Evolutionary conservation across 345 rosid species (phyloP), one percentile per base, ranked within the genome.

Genomic region (Toxicodendron radicans): DNA sequence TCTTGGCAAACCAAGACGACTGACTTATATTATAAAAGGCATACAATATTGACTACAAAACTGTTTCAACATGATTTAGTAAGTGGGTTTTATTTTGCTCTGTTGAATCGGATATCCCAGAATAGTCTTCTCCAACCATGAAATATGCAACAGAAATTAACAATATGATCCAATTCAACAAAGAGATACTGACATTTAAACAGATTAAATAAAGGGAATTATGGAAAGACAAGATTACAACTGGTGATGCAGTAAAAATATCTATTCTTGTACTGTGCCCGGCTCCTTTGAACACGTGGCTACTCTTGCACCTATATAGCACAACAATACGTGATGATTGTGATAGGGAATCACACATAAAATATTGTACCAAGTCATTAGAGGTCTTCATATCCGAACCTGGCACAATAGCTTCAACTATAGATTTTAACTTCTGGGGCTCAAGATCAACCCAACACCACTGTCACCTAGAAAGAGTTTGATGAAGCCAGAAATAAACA

Each of bases 361-460:
- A 38, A 0, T 10, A 10, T 16, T 33, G 16, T 14, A 9, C 3
- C 20, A 32, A 12, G 17, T 58, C 63, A 59, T 7, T 0, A 51
- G 61, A 35, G 24, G 43, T 58, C 72, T 59, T 45, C 27, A 6
- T 59, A 24, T 48, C 54, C 41, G 32, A 72, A 72, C 46, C 58
- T 11, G 46, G n/a, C 8, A 38, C 13, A 60, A 46, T 11, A 49
- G 58, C 43, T 35, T 61, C 32, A 60, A 32, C 1, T 2, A 17
- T 11, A 32, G 24, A 38, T 38, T 12, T 11, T 4, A 71, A 46
- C 74, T 59, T 46, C 45, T 27, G 18, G 48, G 58, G 56, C 57
- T 60, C 66, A 11, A 20, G 46, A 5, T 32, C 51, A 23, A 58
- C 41, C 46, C 27, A 48, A 71, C 58, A 59, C 41, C 46, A 18